Evolutionary conservation across 2,329 filamentous ascomycete species (phyloP).

Genomic region (Tolypocladium tundrense): DNA sequence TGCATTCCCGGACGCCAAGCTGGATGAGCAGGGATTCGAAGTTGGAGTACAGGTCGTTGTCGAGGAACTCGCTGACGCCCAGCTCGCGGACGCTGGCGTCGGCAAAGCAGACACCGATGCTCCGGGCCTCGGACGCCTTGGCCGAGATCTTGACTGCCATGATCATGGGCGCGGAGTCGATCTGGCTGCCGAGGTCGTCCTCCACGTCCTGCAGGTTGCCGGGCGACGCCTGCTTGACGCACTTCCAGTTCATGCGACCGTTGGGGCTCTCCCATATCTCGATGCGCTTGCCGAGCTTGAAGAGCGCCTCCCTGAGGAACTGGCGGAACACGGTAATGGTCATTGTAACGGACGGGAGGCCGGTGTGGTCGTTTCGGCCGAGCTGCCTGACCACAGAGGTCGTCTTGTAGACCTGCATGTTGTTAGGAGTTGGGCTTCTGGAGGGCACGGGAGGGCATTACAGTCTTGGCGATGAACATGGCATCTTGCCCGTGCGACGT

Average conservation of each 20-base stretch:
- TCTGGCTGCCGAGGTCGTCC: conserved; percentile 78
- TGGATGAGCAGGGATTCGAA: conserved; percentile 96
- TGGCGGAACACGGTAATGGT: conserved; percentile 90
- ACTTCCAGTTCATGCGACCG: conserved; percentile 82
- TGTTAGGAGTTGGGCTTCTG: not conserved
- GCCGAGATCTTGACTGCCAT: conserved; percentile 86
- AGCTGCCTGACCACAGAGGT: conserved; percentile 89
- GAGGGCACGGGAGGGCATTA: conserved; percentile 19
- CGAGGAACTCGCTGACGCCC: conserved; percentile 95
- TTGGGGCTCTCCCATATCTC: conserved; percentile 77
- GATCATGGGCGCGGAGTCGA: conserved; percentile 88
- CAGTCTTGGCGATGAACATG: conserved; percentile 69
- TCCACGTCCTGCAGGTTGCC: conserved; percentile 96
- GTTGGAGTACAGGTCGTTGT: conserved; percentile 97
- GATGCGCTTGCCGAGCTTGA: conserved; percentile 79
- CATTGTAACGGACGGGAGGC: conserved; percentile 88
- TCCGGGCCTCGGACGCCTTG: conserved; percentile 76
- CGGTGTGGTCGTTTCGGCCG: conserved; percentile 72
- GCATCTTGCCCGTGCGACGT: conserved; percentile 86
- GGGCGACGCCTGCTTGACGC: conserved; percentile 84
- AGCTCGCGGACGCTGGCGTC: conserved; percentile 94
- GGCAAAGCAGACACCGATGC: conserved; percentile 91
- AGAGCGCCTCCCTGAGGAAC: conserved; percentile 87
- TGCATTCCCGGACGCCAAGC: conserved; percentile 85
- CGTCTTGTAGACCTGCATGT: conserved; percentile 83